Evolutionary conservation across 2,329 filamentous ascomycete genomes (phyloP), one percentile per base, ranked within the genome.

Genomic region (Paracoccidioides lutzii): DNA sequence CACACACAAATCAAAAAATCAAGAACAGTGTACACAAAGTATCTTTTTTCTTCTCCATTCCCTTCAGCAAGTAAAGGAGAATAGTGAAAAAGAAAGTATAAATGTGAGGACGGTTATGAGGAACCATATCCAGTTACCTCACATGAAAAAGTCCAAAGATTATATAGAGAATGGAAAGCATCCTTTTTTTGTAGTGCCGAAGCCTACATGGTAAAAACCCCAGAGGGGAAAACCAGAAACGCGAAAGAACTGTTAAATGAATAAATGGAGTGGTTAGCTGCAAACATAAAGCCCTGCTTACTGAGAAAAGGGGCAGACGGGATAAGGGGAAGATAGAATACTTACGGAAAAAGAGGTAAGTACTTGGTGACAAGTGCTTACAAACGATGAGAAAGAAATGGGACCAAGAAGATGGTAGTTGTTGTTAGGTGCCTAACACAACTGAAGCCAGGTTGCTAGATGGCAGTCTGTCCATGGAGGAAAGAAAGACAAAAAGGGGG

Each of bases 71-170:
- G 57, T 52, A 33, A 57, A 52, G 44, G 44, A 55, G 53, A 41
- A 57, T 59, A 55, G 57, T 59, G 57, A 57, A 57, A 59, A 59
- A 58, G 57, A 59, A 50, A 54, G 28, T 54, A 42, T 14, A 30
- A 42, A 7, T 15, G 8, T 15, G 12, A 49, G 37, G 37, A 54
- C 40, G 40, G 40, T 42, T 42, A 42, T 42, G 40, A 42, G 2
- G 14, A 22, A 42, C 9, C 40, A 42, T 14, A 42, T 5, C 40
- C 40, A 42, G 40, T 42, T 42, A n/a, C 40, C 40, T 42, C 40
- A 42, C 22, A 45, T 35, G 33, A 14, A 2, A 35, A 15, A 10
- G 15, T 15, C 15, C 30, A 50, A 50, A 41, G 15, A 35, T 14
- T 22, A 22, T 37, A 14, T 8, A 5, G 40, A 14, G 12, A 14